Conservation (phyloP, 768 basidiomycete genomes). For the Hericium erinaceus region DNA sequence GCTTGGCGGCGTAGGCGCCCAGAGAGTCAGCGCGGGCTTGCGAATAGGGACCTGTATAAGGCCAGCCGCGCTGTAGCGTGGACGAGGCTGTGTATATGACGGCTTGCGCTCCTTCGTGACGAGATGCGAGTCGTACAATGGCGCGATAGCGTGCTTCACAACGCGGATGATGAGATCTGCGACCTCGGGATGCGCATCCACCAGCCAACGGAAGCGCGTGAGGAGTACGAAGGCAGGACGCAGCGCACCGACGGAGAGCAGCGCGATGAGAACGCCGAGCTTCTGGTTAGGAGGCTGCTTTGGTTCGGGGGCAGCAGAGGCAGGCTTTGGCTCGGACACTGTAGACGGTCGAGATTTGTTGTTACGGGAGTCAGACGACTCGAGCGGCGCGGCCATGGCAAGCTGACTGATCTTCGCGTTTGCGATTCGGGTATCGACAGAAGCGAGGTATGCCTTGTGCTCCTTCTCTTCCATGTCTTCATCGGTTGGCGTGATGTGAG, state of each 20-base stretch:
- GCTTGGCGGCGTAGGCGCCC: conserved; percentile 73
- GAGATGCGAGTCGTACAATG: conserved; percentile 47
- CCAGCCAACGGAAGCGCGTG: conserved; percentile 77
- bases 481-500: conserved; percentile 78
- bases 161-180: conserved; percentile 81
- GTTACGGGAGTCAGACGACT: conserved; percentile 34
- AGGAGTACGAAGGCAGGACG: conserved; percentile 71
- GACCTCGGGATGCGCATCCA: conserved; percentile 71
- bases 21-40: conserved; percentile 61
- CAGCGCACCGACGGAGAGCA: conserved; percentile 83
- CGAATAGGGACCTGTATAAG: conserved; percentile 41
- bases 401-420: conserved; percentile 67
- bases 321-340: conserved; percentile 28
- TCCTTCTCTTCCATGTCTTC: conserved; percentile 57
- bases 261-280: conserved; percentile 61
- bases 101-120: conserved; percentile 51
- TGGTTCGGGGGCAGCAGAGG: conserved; percentile 26
- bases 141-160: conserved; percentile 56
- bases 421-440: conserved; percentile 54
- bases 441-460: conserved; percentile 54
- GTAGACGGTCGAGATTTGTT: conserved; percentile 32
- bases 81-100: conserved; percentile 53
- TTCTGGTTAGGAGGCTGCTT: conserved; percentile 61
- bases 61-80: conserved; percentile 54
- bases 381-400: conserved; percentile 79